Base-by-base conservation (phyloP, 306 rosid genomes). In the Luffa aegyptiaca region DNA sequence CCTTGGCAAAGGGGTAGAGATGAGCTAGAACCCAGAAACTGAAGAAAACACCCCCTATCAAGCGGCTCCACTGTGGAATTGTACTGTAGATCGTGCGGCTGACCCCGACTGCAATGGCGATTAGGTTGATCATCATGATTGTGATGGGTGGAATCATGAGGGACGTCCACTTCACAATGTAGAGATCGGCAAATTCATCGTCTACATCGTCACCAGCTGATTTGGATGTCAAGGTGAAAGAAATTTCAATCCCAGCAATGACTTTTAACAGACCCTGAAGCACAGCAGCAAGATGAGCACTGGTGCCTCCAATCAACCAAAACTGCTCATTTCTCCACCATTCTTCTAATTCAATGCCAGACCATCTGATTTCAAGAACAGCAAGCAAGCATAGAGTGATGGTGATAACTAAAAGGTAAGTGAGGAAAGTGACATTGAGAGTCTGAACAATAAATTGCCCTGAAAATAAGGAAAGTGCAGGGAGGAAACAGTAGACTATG, bases 281-380 rank as follows among this genome's bases (percentile, higher is more conserved):
- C 71, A 95, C 98, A 31, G 98, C 98, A 72, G 98, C 98, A 18
- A 95, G 86, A 77, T 95, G 98, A 17, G 98, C 98, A 77, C 98
- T 95, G 0, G 98, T 95, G 21, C 98, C 98, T 78, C 98, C 98
- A 37, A 95, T 95, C 88, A 95, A 81, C 98, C 98, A 95, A 70
- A 95, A 95, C 81, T 95, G 98, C 85, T 95, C 98, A 3, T 95
- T 95, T 68, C 98, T 90, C 98, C 98, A 95, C 98, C 98, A 95
- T 56, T 92, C 98, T 85, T 95, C 98, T 2, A 95, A 87, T 77
- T 91, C 97, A 59, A 95, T 90, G 39, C 98, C 98, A 0, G 98
- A 91, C 98, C 98, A 95, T 81, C 82, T 91, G 41, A 95, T 89
- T 85, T 95, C 98, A 20, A 95, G 98, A 62, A 95, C 85, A 0